Percentiles rank a stretch among this genome's conserved stretches.
Evolutionary conservation across 176 grass and related monocot genomes (phyloP).

Genomic region (Typha latifolia): DNA sequence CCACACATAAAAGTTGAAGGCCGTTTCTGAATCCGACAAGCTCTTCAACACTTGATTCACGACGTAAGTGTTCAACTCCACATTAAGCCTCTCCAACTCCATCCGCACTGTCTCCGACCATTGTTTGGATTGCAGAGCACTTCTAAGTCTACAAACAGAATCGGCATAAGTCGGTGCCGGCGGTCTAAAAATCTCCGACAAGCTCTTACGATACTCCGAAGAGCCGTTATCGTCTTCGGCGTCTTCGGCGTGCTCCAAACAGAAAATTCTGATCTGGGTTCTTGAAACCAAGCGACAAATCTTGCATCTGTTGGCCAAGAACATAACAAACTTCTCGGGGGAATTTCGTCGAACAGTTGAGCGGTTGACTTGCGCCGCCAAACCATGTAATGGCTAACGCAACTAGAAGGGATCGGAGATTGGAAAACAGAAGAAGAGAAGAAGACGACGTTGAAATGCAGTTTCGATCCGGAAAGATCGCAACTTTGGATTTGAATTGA

Average conservation of each 20-base stretch:
- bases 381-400: slow-evolving; percentile 15
- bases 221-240: not conserved
- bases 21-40: slow-evolving; percentile 35
- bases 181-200: slow-evolving; percentile 18
- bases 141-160: slow-evolving; percentile 16
- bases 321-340: slow-evolving; percentile 47
- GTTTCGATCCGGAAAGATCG: not conserved
- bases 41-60: slow-evolving; percentile 43
- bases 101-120: slow-evolving; percentile 32
- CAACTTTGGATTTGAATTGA: not conserved
- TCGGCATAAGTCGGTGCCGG: slow-evolving; percentile 2
- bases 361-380: not conserved
- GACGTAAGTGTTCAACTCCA: slow-evolving; percentile 46
- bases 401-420: not conserved
- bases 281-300: slow-evolving; percentile 8
- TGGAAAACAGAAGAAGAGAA: not conserved
- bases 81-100: slow-evolving; percentile 36
- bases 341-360: slow-evolving; percentile 36
- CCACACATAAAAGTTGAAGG: slow-evolving; percentile 53
- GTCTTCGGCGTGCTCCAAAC: too few relatives aligned
- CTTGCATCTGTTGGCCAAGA: slow-evolving; percentile 41
- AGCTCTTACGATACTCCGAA: slow-evolving; percentile 8
- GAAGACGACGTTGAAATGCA: not conserved
- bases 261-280: slow-evolving; percentile 19
- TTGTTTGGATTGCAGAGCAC: slow-evolving; percentile 15